A percentile compares a stretch with the other conserved stretches of the same genome.
Evolutionary conservation across 805 yeast species (phyloP).

Genomic region (Kodamaea kakaduensis): DNA sequence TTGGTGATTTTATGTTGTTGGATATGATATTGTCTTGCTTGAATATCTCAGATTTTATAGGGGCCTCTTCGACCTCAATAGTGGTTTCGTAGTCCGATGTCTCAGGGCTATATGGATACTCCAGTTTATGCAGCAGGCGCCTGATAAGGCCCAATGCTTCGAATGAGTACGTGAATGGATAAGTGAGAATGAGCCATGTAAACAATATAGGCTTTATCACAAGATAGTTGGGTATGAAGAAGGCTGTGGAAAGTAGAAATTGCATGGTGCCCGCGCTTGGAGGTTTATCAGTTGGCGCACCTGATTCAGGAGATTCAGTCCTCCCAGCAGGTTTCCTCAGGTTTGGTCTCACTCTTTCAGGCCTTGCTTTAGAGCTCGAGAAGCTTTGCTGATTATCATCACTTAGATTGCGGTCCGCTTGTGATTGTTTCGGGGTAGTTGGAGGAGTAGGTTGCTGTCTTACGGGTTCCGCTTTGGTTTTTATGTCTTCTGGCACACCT

Average conservation of each 20-base stretch:
- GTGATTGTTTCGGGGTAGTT: slow-evolving; percentile 1
- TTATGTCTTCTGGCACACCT: slow-evolving; percentile 5
- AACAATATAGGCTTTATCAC: slow-evolving; percentile 50
- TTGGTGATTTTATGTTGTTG: slow-evolving; percentile 40
- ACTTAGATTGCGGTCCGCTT: neutral
- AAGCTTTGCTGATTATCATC: too few species aligned
- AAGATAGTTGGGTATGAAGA: slow-evolving; percentile 48
- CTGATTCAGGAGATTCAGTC: too few species aligned
- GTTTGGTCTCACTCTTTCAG: too few species aligned
- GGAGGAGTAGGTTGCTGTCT: slow-evolving; percentile 1
- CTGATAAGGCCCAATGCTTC: slow-evolving; percentile 15
- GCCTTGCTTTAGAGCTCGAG: too few species aligned
- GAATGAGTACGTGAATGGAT: slow-evolving; percentile 49
- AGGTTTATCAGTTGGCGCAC: too few species aligned
- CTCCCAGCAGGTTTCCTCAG: too few species aligned
- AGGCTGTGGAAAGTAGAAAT: neutral
- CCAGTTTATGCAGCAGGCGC: slow-evolving; percentile 4
- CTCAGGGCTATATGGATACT: slow-evolving; percentile 7
- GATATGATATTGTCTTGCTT: slow-evolving; percentile 40
- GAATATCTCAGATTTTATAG: slow-evolving; percentile 29
- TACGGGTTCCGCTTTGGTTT: neutral
- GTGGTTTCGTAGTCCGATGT: slow-evolving; percentile 5
- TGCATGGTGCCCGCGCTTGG: slow-evolving; percentile 1
- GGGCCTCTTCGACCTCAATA: slow-evolving; percentile 7
- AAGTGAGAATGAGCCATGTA: slow-evolving; percentile 49